These are phyloP conservation scores for Posidonia oceanica DNA, from an alignment of 116 monocot genomes.

Conservation along the genomic window DNA sequence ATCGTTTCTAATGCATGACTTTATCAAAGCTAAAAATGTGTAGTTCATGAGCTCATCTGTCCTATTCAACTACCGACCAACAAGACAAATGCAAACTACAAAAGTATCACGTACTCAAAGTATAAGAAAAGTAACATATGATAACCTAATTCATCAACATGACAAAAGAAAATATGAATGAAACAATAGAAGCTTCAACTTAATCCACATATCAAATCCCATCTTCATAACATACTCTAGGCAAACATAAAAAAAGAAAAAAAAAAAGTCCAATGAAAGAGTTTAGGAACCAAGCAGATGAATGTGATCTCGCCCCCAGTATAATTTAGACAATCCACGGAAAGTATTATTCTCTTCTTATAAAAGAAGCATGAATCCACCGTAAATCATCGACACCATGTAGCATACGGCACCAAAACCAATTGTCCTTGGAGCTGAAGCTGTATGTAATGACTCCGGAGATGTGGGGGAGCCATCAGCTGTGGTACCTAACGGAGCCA, in stretches of 20 bases:
- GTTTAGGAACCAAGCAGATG: background rate
- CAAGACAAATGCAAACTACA: background rate
- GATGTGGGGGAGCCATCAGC: slow-evolving; percentile 16
- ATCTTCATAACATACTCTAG: background rate
- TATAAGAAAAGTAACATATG: background rate
- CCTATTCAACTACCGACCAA: background rate
- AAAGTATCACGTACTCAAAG: background rate
- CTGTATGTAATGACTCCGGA: slow-evolving; percentile 1
- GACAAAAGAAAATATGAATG: background rate
- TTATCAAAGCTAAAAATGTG: no score
- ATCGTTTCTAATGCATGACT: no score
- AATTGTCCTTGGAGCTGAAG: background rate
- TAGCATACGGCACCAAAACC: background rate
- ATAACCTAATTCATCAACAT: background rate
- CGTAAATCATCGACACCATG: slow-evolving; percentile 14
- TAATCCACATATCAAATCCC: slow-evolving; percentile 2
- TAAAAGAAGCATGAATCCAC: slow-evolving; percentile 24
- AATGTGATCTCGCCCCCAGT: background rate
- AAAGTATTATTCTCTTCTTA: slow-evolving; percentile 13
- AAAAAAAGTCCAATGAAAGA: background rate
- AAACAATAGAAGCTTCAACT: slow-evolving; percentile 2
- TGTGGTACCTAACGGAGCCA: slow-evolving; percentile 8
- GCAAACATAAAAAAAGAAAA: background rate
- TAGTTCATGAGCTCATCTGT: background rate
- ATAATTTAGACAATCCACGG: background rate